These are phyloP conservation scores for Alternaria viburni DNA, from an alignment of 2,329 filamentous ascomycete genomes.

Conservation along the genomic window DNA sequence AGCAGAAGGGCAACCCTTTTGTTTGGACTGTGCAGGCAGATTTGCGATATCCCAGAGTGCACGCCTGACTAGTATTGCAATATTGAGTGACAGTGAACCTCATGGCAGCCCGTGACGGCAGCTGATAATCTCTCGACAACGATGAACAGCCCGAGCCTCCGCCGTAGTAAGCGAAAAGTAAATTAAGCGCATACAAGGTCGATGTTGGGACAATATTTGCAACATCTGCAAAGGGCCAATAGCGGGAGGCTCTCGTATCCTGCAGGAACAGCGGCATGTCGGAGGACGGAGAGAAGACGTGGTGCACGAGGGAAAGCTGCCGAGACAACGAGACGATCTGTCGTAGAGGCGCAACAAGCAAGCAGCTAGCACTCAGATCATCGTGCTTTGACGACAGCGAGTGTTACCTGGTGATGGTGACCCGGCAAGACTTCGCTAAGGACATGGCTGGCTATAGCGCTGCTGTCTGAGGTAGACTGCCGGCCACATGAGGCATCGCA, in stretches of 20 bases:
- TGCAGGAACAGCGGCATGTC: constrained; percentile 33
- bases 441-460: constrained; percentile 36
- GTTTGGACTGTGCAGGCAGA: not conserved
- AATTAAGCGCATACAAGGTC: constrained; percentile 36
- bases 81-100: not conserved
- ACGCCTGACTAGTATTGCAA: not conserved
- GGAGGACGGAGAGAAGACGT: constrained; percentile 9
- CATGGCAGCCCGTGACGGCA: constrained; percentile 20
- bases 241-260: constrained; percentile 29
- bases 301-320: constrained; percentile 15
- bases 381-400: constrained; percentile 16
- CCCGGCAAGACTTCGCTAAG: constrained; percentile 29
- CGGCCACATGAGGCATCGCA: constrained; percentile 21
- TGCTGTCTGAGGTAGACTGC: constrained; percentile 27
- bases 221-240: constrained; percentile 25
- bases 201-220: constrained; percentile 33
- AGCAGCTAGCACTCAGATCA: constrained; percentile 33
- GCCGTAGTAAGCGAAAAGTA: constrained; percentile 22
- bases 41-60: not conserved
- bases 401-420: constrained; percentile 25
- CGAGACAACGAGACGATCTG: constrained; percentile 12
- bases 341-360: constrained; percentile 14
- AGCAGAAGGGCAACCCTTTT: not conserved
- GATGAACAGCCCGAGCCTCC: constrained; percentile 8
- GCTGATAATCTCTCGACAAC: constrained; percentile 21